phyloP scores from a whole-genome alignment of 2,329 filamentous ascomycete genomes.

The Aspergillus persii region DNA sequence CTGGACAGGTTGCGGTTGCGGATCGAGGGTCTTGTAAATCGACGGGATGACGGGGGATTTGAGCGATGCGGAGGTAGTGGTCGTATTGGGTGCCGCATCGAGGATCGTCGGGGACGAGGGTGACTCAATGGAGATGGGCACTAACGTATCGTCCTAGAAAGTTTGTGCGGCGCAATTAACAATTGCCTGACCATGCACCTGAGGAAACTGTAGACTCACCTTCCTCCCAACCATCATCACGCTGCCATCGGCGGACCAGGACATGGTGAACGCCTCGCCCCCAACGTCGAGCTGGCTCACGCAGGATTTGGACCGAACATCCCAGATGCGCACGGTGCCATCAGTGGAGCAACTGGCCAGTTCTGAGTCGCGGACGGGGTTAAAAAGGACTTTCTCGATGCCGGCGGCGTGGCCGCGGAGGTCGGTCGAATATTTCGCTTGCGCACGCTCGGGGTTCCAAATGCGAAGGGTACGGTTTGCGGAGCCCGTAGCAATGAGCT shows the following conservation, averaged over 20 bases:
- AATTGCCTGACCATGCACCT: neutral
- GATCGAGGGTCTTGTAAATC: conserved; percentile 40
- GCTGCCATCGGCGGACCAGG: conserved; percentile 49
- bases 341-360: conserved; percentile 50
- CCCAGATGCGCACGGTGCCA: conserved; percentile 52
- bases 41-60: conserved; percentile 20
- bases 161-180: neutral
- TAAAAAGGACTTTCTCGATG: conserved; percentile 50
- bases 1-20: conserved; percentile 46
- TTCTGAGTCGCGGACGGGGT: conserved; percentile 50
- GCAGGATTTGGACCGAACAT: conserved; percentile 49
- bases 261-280: conserved; percentile 49
- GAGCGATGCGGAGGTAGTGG: conserved; percentile 6
- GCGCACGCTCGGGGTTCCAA: conserved; percentile 68
- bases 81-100: conserved; percentile 11
- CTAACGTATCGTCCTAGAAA: conserved; percentile 47
- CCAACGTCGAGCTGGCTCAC: conserved; percentile 49
- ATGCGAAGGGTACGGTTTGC: conserved; percentile 87
- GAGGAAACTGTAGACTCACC: conserved; percentile 27
- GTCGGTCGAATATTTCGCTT: conserved; percentile 48
- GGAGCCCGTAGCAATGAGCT: conserved; percentile 79
- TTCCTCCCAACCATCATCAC: conserved; percentile 48
- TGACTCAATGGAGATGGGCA: conserved; percentile 45
- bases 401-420: conserved; percentile 47
- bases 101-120: conserved; percentile 36